These are phyloP conservation scores for Polytolypa hystricis DNA, from an alignment of 2,329 filamentous ascomycete species.

Conservation along the genomic window DNA sequence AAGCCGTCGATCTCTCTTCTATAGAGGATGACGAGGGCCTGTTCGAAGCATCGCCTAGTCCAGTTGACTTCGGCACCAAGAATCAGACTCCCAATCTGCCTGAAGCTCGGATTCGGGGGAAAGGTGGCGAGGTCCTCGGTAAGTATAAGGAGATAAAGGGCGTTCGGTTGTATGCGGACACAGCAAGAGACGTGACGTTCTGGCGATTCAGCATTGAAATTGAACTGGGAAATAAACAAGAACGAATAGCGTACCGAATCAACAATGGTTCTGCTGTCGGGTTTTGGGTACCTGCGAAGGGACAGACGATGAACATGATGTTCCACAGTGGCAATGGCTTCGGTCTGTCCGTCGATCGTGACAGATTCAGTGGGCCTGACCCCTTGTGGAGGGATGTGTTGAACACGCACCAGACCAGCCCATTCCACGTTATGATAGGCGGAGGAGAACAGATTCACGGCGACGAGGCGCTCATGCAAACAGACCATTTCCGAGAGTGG, in stretches of 20 bases:
- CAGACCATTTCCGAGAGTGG: conserved; percentile 72
- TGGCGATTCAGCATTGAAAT: conserved; percentile 96
- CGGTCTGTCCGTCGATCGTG: conserved; percentile 63
- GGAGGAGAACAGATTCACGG: conserved; percentile 97
- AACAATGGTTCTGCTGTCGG: conserved; percentile 78
- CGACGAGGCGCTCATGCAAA: conserved; percentile 67
- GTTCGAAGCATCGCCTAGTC: conserved; percentile 55
- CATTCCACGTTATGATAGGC: conserved; percentile 97
- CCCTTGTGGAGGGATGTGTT: conserved; percentile 94
- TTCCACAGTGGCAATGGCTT: conserved; percentile 98
- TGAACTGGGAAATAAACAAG: conserved; percentile 65
- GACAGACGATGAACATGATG: conserved; percentile 94
- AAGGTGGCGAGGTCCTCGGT: conserved; percentile 68
- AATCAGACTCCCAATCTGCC: conserved; percentile 32
- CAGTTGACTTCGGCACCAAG: conserved; percentile 30
- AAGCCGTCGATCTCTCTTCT: conserved; percentile 64
- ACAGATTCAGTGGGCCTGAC: conserved; percentile 81
- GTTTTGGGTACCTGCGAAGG: conserved; percentile 85
- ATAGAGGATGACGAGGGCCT: conserved; percentile 73
- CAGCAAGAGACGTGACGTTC: conserved; percentile 80
- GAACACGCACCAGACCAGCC: conserved; percentile 78
- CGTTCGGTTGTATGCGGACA: conserved; percentile 69
- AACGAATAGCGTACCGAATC: conserved; percentile 88
- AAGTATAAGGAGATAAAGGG: conserved; percentile 77
- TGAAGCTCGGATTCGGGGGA: conserved; percentile 33